Conservation (phyloP, 2,329 filamentous ascomycete species). For the Xylaria polymorpha region DNA sequence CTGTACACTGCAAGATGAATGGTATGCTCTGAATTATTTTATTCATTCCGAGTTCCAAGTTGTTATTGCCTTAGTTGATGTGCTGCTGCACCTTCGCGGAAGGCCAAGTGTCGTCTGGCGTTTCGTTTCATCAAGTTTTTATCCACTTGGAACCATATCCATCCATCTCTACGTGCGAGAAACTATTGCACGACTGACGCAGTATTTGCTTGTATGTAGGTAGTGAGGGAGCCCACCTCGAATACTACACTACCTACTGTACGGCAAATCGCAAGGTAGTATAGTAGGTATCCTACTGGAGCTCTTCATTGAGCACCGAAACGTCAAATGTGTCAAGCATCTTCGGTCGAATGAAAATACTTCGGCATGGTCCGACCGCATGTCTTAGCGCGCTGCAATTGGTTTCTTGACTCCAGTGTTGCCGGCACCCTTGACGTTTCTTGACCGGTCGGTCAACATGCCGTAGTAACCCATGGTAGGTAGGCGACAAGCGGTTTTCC, state of each 20-base stretch:
- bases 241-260: background rate
- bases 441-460: slow-evolving; percentile 39
- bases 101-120: background rate
- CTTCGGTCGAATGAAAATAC: slow-evolving; percentile 28
- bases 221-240: slow-evolving; percentile 2
- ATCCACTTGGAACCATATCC: background rate
- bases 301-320: slow-evolving; percentile 25
- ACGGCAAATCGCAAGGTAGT: background rate
- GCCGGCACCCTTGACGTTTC: slow-evolving; percentile 28
- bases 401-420: slow-evolving; percentile 15
- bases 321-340: slow-evolving; percentile 36
- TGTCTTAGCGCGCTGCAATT: slow-evolving; percentile 34
- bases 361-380: slow-evolving; percentile 29
- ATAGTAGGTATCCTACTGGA: background rate
- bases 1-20: no score
- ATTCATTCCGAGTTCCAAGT: background rate
- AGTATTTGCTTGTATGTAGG: background rate
- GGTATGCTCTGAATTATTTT: background rate
- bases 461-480: slow-evolving; percentile 5
- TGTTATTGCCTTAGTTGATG: background rate
- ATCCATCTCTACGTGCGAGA: background rate
- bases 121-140: background rate
- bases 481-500: slow-evolving; percentile 16
- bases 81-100: background rate
- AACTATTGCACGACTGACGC: background rate